These are phyloP conservation scores for Hyphopichia buzzinii DNA, from an alignment of 1,139 yeast species.

Conservation along the genomic window DNA sequence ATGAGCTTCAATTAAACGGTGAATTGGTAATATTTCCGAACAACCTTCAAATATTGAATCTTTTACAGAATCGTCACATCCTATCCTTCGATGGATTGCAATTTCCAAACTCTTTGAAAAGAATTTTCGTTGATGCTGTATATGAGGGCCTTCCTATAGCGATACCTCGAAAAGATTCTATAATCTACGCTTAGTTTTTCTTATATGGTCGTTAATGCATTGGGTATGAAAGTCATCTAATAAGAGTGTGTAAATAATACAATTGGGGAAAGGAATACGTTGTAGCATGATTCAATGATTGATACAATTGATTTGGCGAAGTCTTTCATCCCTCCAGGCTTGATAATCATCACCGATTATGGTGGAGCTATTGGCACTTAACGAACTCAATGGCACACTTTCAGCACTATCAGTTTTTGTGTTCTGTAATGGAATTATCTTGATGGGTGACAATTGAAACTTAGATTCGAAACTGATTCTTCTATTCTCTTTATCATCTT, in stretches of 20 bases:
- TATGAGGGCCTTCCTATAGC: constrained; percentile 4
- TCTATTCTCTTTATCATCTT: constrained; percentile 11
- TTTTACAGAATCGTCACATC: constrained; percentile 14
- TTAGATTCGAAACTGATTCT: constrained; percentile 6
- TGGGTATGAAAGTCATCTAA: neutral
- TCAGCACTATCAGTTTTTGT: constrained; percentile 8
- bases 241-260: neutral
- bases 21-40: constrained; percentile 13
- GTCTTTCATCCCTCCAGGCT: constrained; percentile 40
- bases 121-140: constrained; percentile 14
- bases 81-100: constrained; percentile 13
- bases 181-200: constrained; percentile 3
- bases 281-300: neutral
- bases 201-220: neutral
- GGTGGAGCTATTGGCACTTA: constrained; percentile 36
- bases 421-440: constrained; percentile 8
- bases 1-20: constrained; percentile 14
- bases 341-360: constrained; percentile 43
- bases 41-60: constrained; percentile 12
- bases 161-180: constrained; percentile 4
- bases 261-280: neutral
- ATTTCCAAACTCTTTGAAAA: constrained; percentile 11
- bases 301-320: constrained; percentile 25
- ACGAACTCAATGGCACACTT: constrained; percentile 18
- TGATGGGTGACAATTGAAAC: constrained; percentile 23